A percentile compares a stretch with the other conserved stretches of the same genome.
These are phyloP conservation scores for Aspergillus ostianus DNA, from an alignment of 495 filamentous ascomycete species.

Conservation along the genomic window DNA sequence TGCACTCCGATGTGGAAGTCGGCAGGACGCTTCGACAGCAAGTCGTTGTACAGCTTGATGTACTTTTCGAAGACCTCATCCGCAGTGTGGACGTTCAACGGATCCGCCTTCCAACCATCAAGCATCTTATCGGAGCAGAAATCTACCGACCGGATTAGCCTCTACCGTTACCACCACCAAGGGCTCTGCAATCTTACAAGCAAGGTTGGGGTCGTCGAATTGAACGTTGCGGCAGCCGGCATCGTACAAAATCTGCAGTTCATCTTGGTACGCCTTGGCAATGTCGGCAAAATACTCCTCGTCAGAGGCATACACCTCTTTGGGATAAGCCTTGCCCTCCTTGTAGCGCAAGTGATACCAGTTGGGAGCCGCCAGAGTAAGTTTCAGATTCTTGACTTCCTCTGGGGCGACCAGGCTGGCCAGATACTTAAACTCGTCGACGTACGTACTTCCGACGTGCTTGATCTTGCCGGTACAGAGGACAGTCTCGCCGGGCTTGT, in stretches of 20 bases:
- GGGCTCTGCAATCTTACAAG: slow-evolving; percentile 51
- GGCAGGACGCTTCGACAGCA: slow-evolving; percentile 58
- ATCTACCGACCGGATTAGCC: slow-evolving; percentile 40
- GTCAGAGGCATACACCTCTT: slow-evolving; percentile 61
- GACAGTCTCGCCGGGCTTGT: slow-evolving; percentile 73
- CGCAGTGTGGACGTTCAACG: slow-evolving; percentile 52
- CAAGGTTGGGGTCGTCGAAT: slow-evolving; percentile 74
- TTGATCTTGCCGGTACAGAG: slow-evolving; percentile 71
- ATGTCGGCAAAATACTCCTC: slow-evolving; percentile 74
- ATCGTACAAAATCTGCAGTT: slow-evolving; percentile 65
- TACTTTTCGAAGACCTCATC: slow-evolving; percentile 71
- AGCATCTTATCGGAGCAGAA: slow-evolving; percentile 79
- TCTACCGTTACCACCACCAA: neutral
- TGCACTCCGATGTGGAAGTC: slow-evolving; percentile 77
- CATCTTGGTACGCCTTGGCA: slow-evolving; percentile 67
- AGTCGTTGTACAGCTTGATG: slow-evolving; percentile 74
- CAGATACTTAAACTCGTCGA: slow-evolving; percentile 68
- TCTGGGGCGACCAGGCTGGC: slow-evolving; percentile 58
- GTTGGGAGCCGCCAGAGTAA: slow-evolving; percentile 70
- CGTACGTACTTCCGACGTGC: slow-evolving; percentile 60
- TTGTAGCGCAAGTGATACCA: slow-evolving; percentile 75
- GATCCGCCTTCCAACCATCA: slow-evolving; percentile 60
- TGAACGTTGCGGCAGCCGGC: slow-evolving; percentile 70
- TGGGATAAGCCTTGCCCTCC: slow-evolving; percentile 65
- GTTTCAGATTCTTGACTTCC: slow-evolving; percentile 63